Evolutionary conservation across 202 grass and related monocot species (phyloP), one percentile per base, ranked within the genome.

Genomic region (Eragrostis tef): DNA sequence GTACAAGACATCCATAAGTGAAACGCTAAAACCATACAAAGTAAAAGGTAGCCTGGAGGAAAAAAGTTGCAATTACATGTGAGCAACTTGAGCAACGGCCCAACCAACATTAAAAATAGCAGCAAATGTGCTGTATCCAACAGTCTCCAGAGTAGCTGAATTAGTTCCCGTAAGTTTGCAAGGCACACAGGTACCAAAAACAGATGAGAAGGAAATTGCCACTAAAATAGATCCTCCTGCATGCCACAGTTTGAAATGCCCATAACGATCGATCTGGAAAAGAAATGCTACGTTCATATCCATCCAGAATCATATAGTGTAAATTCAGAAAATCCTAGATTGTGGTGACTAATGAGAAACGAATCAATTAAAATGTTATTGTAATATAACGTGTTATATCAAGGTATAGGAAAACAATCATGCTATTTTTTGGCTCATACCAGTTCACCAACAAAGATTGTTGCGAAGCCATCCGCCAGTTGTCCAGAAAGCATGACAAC

Each of bases 211-310:
- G 34, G 96, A 99, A 76, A 95, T 84, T 58, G 96, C 92, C 17
- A 99, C 96, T 80, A 99, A 83, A 71, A 99, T 85, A 59, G 96
- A 91, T 46, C 96, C 96, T 44, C 93, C 96, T 73, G 90, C 92
- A 90, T 99, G 96, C 96, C 96, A 99, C 46, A 99, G n/a, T 83
- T 99, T 99, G 80, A 99, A 99, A 89, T 93, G 92, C 1, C 96
- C 96, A 83, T 93, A 95, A 73, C 93, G 87, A 81, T 99, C 96
- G 67, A 99, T 99, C 96, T 99, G 90, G 39, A 73, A 81, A 41
- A 50, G 81, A 81, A 83, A 71, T 0, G 47, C 42, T 77, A 34
- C 75, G 84, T 45, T 81, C 5, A 72, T 61, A 78, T 36, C 41
- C 39, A 70, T 41, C 9, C 19, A 5, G 44, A 72, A 72, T 51